Evolutionary conservation across 1,284 basidiomycete genomes (phyloP), one percentile per base, ranked within the genome.

Genomic region (Erythrobasidium hasegawianum): DNA sequence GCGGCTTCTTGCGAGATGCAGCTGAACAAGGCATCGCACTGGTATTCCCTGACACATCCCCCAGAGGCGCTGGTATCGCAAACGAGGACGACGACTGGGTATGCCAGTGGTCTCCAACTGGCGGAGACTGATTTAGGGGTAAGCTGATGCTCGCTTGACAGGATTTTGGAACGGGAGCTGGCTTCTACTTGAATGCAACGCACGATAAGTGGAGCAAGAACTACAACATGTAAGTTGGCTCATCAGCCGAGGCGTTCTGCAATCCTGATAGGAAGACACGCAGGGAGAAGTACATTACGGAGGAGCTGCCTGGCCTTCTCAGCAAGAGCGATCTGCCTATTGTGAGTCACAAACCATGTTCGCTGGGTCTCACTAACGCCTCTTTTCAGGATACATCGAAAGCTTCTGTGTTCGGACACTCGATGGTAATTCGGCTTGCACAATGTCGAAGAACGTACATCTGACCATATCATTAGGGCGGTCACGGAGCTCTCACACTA

Each of bases 41-140:
- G 55, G 85, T 98, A 45, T 96, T 97, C 77, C 92, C 96, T 0
- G 96, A 99, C 76, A 98, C 96, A 0, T 91, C 88, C 43, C 96
- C 96, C 1, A 84, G 95, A 33, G 93, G 92, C 0, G 94, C 95
- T 1, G 87, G 86, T n/a, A 83, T 93, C 66, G 84, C 87, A 61
- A 91, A 88, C 41, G 80, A 98, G 79, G 85, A 90, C 54, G 83
- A 84, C 69, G 86, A 87, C 76, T 96, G 90, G 90, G 62, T 65
- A 26, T 89, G 97, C 75, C n/a, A n/a, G n/a, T n/a, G 79, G 79
- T 61, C 77, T 78, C n/a, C 69, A 70, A 58, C 55, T 54, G n/a
- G n/a, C n/a, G n/a, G n/a, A n/a, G n/a, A 18, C 29, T 41, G 38
- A n/a, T 16, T 11, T 33, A 1, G 16, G 27, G n/a, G 14, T 7